These are phyloP conservation scores for Sporobolomyces pararoseus DNA, from an alignment of 768 basidiomycete species.

Conservation along the genomic window DNA sequence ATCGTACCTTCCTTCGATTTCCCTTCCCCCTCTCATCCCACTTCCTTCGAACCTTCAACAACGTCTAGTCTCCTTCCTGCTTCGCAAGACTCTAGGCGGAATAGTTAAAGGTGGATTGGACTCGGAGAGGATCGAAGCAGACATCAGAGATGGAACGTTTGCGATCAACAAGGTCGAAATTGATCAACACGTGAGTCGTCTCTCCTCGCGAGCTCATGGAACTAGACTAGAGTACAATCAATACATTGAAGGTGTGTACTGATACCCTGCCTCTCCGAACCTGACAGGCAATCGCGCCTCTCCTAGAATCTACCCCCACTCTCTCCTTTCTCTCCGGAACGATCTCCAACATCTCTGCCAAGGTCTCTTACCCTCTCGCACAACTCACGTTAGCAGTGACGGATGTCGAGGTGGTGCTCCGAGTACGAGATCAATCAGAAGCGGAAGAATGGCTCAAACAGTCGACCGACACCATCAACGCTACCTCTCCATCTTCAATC, in stretches of 20 bases:
- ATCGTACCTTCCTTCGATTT: neutral
- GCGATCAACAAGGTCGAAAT: conserved; percentile 8
- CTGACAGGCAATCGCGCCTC: conserved; percentile 28
- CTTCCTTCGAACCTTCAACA: conserved; percentile 27
- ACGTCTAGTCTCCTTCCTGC: conserved; percentile 23
- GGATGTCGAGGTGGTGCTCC: conserved; percentile 45
- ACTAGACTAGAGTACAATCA: too few species aligned
- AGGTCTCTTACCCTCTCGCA: conserved; percentile 57
- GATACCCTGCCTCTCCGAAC: neutral
- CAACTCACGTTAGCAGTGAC: conserved; percentile 46
- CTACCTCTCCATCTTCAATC: conserved; percentile 65
- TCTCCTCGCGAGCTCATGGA: too few species aligned
- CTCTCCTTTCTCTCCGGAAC: conserved; percentile 70
- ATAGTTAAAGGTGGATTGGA: conserved; percentile 20
- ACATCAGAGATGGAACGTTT: conserved; percentile 19
- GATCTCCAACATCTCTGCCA: conserved; percentile 68
- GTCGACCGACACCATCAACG: conserved; percentile 52
- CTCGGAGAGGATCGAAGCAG: conserved; percentile 23
- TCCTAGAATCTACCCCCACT: conserved; percentile 58
- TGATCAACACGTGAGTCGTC: conserved; percentile 13
- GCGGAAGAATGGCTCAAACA: conserved; percentile 2
- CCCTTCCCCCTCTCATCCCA: conserved; percentile 14
- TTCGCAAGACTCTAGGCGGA: conserved; percentile 15
- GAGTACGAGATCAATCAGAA: neutral
- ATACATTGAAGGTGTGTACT: too few species aligned